Base-by-base conservation (phyloP, 352 stramenopile species). In the Pythium aphanidermatum region DNA sequence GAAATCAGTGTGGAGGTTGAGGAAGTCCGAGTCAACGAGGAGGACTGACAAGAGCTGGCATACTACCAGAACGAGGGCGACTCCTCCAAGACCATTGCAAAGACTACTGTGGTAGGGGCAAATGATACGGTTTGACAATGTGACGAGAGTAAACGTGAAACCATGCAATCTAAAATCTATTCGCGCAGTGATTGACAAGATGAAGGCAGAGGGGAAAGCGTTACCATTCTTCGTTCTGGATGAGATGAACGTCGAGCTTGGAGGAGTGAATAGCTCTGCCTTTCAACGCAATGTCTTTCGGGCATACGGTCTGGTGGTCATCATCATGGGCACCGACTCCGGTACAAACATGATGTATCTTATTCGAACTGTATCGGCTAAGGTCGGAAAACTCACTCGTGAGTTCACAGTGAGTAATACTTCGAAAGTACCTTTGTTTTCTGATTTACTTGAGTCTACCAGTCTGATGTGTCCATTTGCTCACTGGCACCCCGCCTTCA, bases 251-350 rank as follows among this genome's bases (percentile, higher is more conserved):
- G 20, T 41, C 33, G 10, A 50, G 3, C 16, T 26, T 42, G 39
- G 42, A 35, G 39, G 43, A 21, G 48, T 32, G 49, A 60, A 51
- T 19, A 4, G 46, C 13, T 35, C 49, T 17, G 55, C 59, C 28
- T 65, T 68, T 37, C 54, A 68, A 58, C 54, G 44, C 11, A 68
- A 68, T 31, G 36, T 58, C 6, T 64, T 64, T 52, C 34, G 55
- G 42, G 31, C 14, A 5, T 65, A 37, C 46, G 53, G 33, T 44
- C 40, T 67, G 29, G 46, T 63, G 7, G 53, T 67, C 25, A 17
- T 57, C 29, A 35, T 67, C 2, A 63, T 67, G 58, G 47, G 41
- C 13, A 60, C 54, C 5, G 55, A 63, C 37, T 34, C 53, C 12
- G 51, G 50, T n/a, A 51, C 56, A 9, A 51, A n/a, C n/a, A n/a